Base-by-base conservation (phyloP, 2,329 filamentous ascomycete genomes). In the Volutella citrinella region DNA sequence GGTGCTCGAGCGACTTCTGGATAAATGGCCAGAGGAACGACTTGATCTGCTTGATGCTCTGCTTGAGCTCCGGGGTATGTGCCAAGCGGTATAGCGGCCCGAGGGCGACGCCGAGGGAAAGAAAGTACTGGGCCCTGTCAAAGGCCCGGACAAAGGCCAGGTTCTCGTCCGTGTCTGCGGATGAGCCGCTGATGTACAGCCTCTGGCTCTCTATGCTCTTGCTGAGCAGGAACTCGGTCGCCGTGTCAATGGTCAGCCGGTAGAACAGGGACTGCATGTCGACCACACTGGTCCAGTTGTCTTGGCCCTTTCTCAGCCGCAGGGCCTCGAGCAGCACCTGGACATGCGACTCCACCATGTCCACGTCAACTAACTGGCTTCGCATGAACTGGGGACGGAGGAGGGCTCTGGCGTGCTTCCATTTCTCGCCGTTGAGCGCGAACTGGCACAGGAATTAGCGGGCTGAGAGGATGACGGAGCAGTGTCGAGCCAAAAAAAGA, bases 311-410 rank as follows among this genome's bases (percentile, higher is more conserved):
- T 71, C 33, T 78, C 75, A 18, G 73, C 70, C 43, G 94, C 76
- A 47, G n/a, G n/a, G 82, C 72, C 14, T 70, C 68, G 56, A 94
- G 78, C n/a, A 95, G 69, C 1, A 78, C 75, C 52, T 86, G 72
- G 16, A 90, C 74, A 55, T 95, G 88, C 15, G 71, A 68, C 63
- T 95, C 90, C 55, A 95, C 90, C 38, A 83, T 80, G 32, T 87
- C 74, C 40, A 95, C 65, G 59, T 95, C 87, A 44, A 82, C 84
- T 21, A 95, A 78, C 14, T 89, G 84, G 53, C 94, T 85, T 50
- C 84, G 84, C 53, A 88, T 80, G 61, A 95, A 95, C 54, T 94
- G 87, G 0, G 90, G 89, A 3, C 89, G 75, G 43, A 96, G 80
- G 40, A 95, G 70, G 45, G 87, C 80, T n/a, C 90, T 76, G 32